These are phyloP conservation scores for Bryum argenteum DNA, from an alignment of 225 moss, liverwort and hornwort genomes.

Conservation along the genomic window DNA sequence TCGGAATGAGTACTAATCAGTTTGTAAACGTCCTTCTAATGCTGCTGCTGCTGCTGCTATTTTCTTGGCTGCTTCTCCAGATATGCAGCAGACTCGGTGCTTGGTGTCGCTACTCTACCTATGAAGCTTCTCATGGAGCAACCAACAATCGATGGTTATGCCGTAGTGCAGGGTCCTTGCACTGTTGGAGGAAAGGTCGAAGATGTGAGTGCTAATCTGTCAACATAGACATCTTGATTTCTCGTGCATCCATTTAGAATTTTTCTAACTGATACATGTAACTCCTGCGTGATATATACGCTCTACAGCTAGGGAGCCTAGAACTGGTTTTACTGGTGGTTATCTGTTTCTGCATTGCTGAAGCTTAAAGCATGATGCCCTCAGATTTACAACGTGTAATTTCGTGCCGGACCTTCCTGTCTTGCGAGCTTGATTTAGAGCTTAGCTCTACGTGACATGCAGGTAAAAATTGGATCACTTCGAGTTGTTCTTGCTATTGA, in stretches of 20 bases:
- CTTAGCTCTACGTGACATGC: neutral
- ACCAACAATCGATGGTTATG: conserved; percentile 30
- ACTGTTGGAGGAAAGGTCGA: conserved; percentile 24
- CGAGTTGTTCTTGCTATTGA: conserved; percentile 43
- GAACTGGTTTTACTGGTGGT: neutral
- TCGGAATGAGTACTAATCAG: neutral
- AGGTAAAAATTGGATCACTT: conserved; percentile 35
- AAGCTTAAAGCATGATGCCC: neutral
- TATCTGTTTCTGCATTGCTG: neutral
- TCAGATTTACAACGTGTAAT: neutral
- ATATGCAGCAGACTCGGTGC: conserved; percentile 35
- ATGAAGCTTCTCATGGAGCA: conserved; percentile 32
- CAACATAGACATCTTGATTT: neutral
- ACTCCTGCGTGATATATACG: neutral
- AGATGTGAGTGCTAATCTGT: conserved; percentile 19
- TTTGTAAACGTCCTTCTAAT: neutral
- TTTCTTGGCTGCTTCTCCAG: conserved; percentile 10
- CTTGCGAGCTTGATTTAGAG: neutral
- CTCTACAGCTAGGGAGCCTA: neutral
- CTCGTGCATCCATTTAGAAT: neutral
- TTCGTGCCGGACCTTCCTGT: neutral
- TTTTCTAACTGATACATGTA: neutral
- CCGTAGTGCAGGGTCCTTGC: conserved; percentile 28
- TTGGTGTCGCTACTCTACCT: conserved; percentile 24
- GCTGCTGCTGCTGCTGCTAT: neutral